Evolutionary conservation across 805 yeast species (phyloP).

Genomic region (Saccharomycopsis fermentans): DNA sequence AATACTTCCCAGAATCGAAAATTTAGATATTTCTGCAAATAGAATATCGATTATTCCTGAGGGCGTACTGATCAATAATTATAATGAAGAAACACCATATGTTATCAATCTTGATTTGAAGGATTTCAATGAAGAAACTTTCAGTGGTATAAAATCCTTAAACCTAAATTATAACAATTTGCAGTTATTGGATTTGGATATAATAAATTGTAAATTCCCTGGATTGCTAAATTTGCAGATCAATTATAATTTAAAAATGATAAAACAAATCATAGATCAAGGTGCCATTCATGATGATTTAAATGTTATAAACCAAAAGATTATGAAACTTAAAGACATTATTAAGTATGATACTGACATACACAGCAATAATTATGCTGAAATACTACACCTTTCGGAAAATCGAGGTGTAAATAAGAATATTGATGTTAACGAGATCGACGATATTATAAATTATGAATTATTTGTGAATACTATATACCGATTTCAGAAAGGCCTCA

Average conservation of each 20-base stretch:
- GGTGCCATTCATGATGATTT: slow-evolving; percentile 20
- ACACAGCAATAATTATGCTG: background rate
- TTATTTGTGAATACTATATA: slow-evolving; percentile 17
- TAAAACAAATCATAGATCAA: slow-evolving; percentile 18
- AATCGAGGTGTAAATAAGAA: background rate
- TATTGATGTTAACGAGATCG: slow-evolving; percentile 7
- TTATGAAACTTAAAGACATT: background rate
- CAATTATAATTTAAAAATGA: slow-evolving; percentile 33
- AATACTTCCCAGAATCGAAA: slow-evolving; percentile 13
- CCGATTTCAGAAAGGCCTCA: slow-evolving; percentile 23
- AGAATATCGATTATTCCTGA: slow-evolving; percentile 18
- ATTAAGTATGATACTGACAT: background rate
- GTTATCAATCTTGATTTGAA: background rate
- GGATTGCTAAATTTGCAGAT: slow-evolving; percentile 37
- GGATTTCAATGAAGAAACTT: slow-evolving; percentile 3
- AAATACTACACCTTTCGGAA: slow-evolving; percentile 8
- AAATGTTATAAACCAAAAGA: background rate
- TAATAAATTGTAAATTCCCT: slow-evolving; percentile 30
- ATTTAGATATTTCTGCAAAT: slow-evolving; percentile 32
- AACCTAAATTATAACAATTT: slow-evolving; percentile 47
- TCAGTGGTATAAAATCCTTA: slow-evolving; percentile 23
- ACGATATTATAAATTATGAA: slow-evolving; percentile 20
- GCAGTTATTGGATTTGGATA: slow-evolving; percentile 35
- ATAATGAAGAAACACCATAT: background rate
- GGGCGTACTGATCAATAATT: background rate